These are phyloP conservation scores for Corymbia citriodora DNA, from an alignment of 441 rosid species.

Conservation along the genomic window DNA sequence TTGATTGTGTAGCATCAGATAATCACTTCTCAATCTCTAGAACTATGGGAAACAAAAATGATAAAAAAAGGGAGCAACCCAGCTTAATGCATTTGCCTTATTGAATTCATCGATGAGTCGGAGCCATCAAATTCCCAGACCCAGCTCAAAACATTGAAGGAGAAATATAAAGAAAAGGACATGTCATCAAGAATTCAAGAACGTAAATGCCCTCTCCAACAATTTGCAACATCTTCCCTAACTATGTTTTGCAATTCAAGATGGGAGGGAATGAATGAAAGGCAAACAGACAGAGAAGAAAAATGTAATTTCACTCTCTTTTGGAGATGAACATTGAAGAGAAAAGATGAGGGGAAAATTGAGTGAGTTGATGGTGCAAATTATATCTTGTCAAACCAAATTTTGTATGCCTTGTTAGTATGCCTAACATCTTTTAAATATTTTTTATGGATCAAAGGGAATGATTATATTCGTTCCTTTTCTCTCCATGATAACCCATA, in stretches of 20 bases:
- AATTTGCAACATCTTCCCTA: not conserved
- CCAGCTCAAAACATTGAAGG: not conserved
- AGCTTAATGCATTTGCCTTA: not conserved
- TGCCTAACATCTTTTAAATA: not conserved
- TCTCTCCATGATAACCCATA: not conserved
- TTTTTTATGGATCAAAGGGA: not conserved
- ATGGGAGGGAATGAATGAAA: not conserved
- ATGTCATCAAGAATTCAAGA: not conserved
- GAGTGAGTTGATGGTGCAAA: too few relatives aligned
- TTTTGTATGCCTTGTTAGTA: too few relatives aligned
- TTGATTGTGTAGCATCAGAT: not conserved
- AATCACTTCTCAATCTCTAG: not conserved
- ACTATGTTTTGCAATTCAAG: rapidly evolving
- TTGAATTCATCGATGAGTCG: rapidly evolving
- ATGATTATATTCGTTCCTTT: not conserved
- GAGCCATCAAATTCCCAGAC: rapidly evolving
- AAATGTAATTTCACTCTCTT: not conserved
- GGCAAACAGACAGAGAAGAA: not conserved
- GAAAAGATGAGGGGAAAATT: not conserved
- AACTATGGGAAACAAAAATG: not conserved
- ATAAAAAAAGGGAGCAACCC: not conserved
- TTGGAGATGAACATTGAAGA: not conserved
- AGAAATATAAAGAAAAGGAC: not conserved
- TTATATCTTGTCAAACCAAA: too few relatives aligned
- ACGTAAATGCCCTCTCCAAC: rapidly evolving